Conservation (phyloP, 163 green algal genomes). For the Scenedesmus sp. region DNA sequence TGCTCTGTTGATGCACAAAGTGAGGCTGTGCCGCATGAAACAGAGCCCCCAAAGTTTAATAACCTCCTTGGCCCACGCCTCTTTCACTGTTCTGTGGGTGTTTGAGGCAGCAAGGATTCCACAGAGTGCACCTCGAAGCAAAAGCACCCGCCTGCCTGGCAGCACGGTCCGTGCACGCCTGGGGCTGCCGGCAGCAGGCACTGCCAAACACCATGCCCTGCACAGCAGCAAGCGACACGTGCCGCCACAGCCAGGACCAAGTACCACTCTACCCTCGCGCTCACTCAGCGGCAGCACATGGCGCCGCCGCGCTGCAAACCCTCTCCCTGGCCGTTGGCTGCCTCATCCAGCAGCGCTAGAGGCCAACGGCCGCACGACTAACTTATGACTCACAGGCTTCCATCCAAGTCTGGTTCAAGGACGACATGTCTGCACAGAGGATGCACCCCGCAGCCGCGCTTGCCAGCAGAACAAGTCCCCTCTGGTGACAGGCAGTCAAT, state of each 20-base stretch:
- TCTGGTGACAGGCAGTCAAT: too few species aligned
- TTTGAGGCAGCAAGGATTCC: too few species aligned
- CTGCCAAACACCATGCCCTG: too few species aligned
- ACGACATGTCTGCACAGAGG: not conserved
- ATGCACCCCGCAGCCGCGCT: not conserved
- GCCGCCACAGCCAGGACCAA: not conserved
- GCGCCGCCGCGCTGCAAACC: not conserved
- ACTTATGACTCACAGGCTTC: not conserved
- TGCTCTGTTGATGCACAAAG: too few species aligned
- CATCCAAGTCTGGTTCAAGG: not conserved
- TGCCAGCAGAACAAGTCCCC: too few species aligned
- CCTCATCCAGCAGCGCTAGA: not conserved
- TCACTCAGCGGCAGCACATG: not conserved
- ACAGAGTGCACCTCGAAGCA: too few species aligned
- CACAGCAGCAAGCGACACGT: not conserved
- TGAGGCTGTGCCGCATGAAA: not conserved
- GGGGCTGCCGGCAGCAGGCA: not conserved
- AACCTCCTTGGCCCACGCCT: too few species aligned
- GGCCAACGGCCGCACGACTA: not conserved
- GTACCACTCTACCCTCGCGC: not conserved
- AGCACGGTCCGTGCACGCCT: not conserved
- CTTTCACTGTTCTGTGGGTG: too few species aligned
- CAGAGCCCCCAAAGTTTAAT: too few species aligned
- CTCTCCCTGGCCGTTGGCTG: not conserved
- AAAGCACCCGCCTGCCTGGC: not conserved